Conservation (phyloP, 2,329 filamentous ascomycete species). For the Diaporthe vexans region DNA sequence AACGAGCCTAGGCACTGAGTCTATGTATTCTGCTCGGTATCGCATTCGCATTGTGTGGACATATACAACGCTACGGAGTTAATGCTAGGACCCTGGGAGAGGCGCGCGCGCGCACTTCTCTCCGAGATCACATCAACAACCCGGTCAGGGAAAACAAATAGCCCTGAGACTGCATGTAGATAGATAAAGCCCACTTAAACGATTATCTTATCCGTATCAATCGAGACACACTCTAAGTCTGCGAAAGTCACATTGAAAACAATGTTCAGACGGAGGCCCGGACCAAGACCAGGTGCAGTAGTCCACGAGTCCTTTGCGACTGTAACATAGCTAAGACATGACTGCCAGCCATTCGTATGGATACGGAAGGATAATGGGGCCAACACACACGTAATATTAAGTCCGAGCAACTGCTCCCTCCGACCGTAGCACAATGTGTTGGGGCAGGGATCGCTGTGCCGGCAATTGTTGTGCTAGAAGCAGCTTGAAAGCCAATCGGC, state of each 20-base stretch:
- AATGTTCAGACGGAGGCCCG: too few species aligned
- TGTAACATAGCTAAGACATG: background rate
- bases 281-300: background rate
- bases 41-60: background rate
- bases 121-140: constrained; percentile 7
- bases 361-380: background rate
- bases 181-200: background rate
- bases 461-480: background rate
- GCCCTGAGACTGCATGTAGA: background rate
- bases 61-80: constrained; percentile 14
- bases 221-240: background rate
- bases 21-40: background rate
- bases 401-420: background rate
- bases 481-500: background rate
- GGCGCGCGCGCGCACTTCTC: constrained; percentile 16
- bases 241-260: background rate
- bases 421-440: background rate
- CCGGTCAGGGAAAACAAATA: background rate
- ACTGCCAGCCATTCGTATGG: background rate
- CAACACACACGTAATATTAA: background rate
- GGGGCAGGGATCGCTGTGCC: background rate
- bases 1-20: too few species aligned
- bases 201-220: background rate
- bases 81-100: background rate
- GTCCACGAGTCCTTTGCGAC: too few species aligned